These are phyloP conservation scores for Flaveria linearis DNA, from an alignment of 129 eudicot genomes.

Conservation along the genomic window DNA sequence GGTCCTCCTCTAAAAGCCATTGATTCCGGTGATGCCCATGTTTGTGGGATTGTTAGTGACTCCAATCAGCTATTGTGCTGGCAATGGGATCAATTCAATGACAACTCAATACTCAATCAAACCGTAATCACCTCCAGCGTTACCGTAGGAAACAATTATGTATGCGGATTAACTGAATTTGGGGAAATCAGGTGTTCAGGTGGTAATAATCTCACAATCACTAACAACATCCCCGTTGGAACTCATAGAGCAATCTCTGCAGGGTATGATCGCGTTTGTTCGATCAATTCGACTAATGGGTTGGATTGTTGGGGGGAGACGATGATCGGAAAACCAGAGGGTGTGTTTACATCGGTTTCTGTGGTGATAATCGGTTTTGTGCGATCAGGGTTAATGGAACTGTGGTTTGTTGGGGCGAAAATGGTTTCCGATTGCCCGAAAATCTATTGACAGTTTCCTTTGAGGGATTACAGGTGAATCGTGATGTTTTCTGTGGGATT, in stretches of 20 bases:
- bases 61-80: slow-evolving; percentile 53
- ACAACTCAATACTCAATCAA: not conserved
- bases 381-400: slow-evolving; percentile 54
- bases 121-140: slow-evolving; percentile 31
- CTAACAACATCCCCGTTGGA: slow-evolving; percentile 36
- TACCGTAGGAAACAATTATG: slow-evolving; percentile 63
- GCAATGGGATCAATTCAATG: slow-evolving; percentile 52
- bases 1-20: slow-evolving; percentile 54
- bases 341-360: slow-evolving; percentile 52
- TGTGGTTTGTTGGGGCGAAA: slow-evolving; percentile 77
- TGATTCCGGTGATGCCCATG: slow-evolving; percentile 51
- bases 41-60: slow-evolving; percentile 58
- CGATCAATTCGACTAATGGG: slow-evolving; percentile 38
- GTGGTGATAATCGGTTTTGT: slow-evolving; percentile 70
- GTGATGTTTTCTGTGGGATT: slow-evolving; percentile 73
- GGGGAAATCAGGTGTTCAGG: slow-evolving; percentile 48
- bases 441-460: slow-evolving; percentile 35
- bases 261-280: slow-evolving; percentile 59
- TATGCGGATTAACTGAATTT: slow-evolving; percentile 57
- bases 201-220: slow-evolving; percentile 27
- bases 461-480: slow-evolving; percentile 46
- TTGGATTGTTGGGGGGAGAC: slow-evolving; percentile 73
- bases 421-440: slow-evolving; percentile 46
- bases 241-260: slow-evolving; percentile 47
- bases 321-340: slow-evolving; percentile 41